Evolutionary conservation across 78 protist species (phyloP), one percentile per base, ranked within the genome.

Genomic region (Creolimax fragrantissima): DNA sequence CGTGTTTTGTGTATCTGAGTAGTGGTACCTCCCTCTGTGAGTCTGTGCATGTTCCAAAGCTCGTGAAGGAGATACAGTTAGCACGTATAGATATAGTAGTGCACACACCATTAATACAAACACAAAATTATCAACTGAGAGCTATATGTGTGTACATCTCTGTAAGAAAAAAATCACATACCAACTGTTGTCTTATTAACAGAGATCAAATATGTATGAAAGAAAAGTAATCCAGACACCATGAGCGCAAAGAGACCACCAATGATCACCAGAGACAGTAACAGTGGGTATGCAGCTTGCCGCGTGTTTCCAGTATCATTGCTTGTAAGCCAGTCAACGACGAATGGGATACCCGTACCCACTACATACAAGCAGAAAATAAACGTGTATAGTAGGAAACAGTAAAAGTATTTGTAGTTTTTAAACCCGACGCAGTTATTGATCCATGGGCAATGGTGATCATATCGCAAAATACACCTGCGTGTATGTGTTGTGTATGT

Each of bases 391-490:
- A 58, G 74, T 24, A 58, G 74, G 74, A 58, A 58, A 0, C 11
- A 58, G 24, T 58, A 2, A 36, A 95, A 95, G 84, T 89, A 91
- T 47, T 45, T 44, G 41, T 94, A 92, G 93, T 95, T 95, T 84
- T 42, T 3, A 32, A 4, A 3, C 5, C 96, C 96, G 4, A 94
- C 95, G 91, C 97, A 95, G 88, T 93, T 90, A 94, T 89, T 85
- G 44, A 94, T 74, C 95, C 96, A 95, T 6, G 95, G 96, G 88
- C 97, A 95, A 85, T 95, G 97, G 89, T 95, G 97, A 81, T 97
- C 98, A 94, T 92, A 92, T 84, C 90, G 84, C 43, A 92, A 91
- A 39, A 97, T 92, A 91, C 98, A 97, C 43, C 44, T 58, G 74
- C 11, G 74, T 17, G 74, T n/a, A n/a, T n/a, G n/a, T n/a, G n/a